Percentiles rank a stretch among this genome's conserved stretches.
Conservation (phyloP, 1,284 basidiomycete species). For the Peniophora sp. region DNA sequence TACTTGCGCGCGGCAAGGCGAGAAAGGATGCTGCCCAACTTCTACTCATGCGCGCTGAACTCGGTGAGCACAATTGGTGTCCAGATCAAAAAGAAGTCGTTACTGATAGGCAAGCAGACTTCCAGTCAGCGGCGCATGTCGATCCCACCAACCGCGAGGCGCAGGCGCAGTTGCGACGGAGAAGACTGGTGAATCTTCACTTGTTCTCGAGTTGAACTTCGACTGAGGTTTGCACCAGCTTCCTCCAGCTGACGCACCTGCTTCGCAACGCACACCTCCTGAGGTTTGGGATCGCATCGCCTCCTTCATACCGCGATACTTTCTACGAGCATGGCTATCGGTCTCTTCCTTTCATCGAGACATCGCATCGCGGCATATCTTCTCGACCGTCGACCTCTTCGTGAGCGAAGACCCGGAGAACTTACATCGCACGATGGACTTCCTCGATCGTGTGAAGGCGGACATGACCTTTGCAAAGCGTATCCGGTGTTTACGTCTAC, state of each 20-base stretch:
- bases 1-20: conserved; percentile 51
- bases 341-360: conserved; percentile 55
- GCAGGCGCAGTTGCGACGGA: conserved; percentile 38
- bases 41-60: conserved; percentile 46
- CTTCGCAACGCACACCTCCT: conserved; percentile 47
- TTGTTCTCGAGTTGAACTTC: background rate
- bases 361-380: conserved; percentile 53
- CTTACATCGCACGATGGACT: conserved; percentile 50
- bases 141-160: conserved; percentile 51
- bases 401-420: conserved; percentile 56
- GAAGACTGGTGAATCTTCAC: conserved; percentile 31
- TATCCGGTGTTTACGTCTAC: conserved; percentile 48
- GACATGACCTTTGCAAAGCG: conserved; percentile 50
- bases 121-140: conserved; percentile 46
- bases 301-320: conserved; percentile 48
- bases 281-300: conserved; percentile 66
- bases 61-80: conserved; percentile 29
- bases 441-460: conserved; percentile 54
- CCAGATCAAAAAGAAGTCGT: background rate
- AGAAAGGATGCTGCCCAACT: conserved; percentile 44
- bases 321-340: conserved; percentile 57
- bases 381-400: conserved; percentile 56
- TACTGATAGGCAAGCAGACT: conserved; percentile 33
- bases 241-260: conserved; percentile 42
- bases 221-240: conserved; percentile 26